Base-by-base conservation (phyloP, 1,284 basidiomycete species). In the Wallemia hederae region DNA sequence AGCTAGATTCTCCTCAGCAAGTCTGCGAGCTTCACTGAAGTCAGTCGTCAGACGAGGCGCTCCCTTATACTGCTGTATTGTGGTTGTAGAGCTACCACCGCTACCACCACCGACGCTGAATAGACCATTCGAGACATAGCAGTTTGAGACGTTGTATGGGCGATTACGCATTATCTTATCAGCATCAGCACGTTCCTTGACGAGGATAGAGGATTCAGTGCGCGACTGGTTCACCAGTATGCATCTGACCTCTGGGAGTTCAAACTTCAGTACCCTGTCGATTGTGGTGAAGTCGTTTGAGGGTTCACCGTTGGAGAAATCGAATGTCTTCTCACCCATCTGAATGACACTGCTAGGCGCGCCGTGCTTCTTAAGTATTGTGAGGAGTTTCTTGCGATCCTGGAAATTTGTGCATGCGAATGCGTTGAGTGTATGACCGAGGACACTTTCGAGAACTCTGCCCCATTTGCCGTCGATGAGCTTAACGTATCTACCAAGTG, bases 211-310 rank as follows among this genome's bases (percentile, higher is more conserved):
- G 19, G 76, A 74, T 69, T 98, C 92, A 61, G 96, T 85, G 55
- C 71, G 72, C 24, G 71, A 71, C 39, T 76, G 72, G 69, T 88
- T 87, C 71, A 97, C 82, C 34, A 98, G 70, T 59, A 91, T 76
- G 59, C 89, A 85, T 27, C 81, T 73, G 1, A 91, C 83, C 61
- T 80, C 80, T 56, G 77, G 76, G 65, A 92, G 74, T 17, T 78
- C 75, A 65, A 92, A 75, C 85, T 94, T 64, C 2, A 96, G 75
- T n/a, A 82, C 83, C 24, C 88, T 82, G 27, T 92, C 74, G 27
- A 92, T 77, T 1, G 91, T 97, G 11, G 79, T 70, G 59, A 81
- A 73, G 24, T 75, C 66, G 14, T 71, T 64, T 25, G 76, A 74
- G 22, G 82, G 80, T 69, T 87, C 81, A 65, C 71, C 71, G 9